Evolutionary conservation across 2,329 filamentous ascomycete species (phyloP), one percentile per base, ranked within the genome.

Genomic region (Akanthomyces uredinophilus): DNA sequence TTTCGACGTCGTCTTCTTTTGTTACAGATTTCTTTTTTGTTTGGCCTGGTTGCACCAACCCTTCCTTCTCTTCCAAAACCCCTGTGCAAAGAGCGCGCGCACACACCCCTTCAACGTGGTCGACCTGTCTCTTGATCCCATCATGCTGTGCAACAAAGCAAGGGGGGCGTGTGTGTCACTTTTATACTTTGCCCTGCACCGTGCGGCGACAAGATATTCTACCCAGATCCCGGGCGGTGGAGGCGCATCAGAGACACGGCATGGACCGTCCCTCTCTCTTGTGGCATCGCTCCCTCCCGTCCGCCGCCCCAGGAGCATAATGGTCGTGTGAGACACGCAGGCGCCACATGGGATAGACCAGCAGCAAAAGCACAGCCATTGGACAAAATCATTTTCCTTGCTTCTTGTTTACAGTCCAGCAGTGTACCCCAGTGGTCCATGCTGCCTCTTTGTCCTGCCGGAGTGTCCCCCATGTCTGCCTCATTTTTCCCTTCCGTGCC

Each of bases 181-280:
- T 55, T 37, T 57, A 20, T 37, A 10, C 11, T 10, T 41, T 39
- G 32, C 18, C 46, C 37, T 39, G 20, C 7, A 22, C 46, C 22
- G 24, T 29, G 46, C 56, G 46, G 35, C 22, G 46, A 43, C 47
- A 49, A 37, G 20, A 32, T 39, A 14, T 47, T 18, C 7, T n/a
- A 37, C 20, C 13, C n/a, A 20, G 24, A 43, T 18, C 54, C 43
- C 32, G 27, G 27, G 13, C 24, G 13, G 27, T 5, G 43, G 56
- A 41, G 14, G 14, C 39, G 29, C 35, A 60, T 60, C 57, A 60
- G 57, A 60, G 57, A 60, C 57, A 60, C 47, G 57, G 57, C 57
- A 60, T 53, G 57, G 57, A 52, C 57, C 57, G 57, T 60, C 49
- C 57, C 47, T 46, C 44, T 20, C n/a, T 44, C 16, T 13, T 44